Evolutionary conservation across 176 grass and related monocot genomes (phyloP), one percentile per base, ranked within the genome.

Genomic region (Triticum urartu): DNA sequence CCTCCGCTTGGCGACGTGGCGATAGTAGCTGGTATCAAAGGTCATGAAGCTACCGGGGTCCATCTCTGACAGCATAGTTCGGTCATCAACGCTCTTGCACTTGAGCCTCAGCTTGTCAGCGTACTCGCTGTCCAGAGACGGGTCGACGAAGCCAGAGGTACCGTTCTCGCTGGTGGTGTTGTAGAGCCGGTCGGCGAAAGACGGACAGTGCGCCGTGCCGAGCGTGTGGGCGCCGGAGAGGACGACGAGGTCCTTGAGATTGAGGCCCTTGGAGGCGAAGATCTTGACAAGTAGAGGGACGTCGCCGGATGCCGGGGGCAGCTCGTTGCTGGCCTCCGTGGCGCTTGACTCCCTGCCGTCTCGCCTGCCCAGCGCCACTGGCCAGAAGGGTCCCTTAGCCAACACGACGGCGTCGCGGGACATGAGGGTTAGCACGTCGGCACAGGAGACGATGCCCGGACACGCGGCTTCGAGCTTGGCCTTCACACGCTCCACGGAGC

Each of bases 401-500:
- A 74, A 5, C 6, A 74, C 71, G 22, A 74, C 71, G 6, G 71
- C 71, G 22, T 74, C 71, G 40, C 71, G 71, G 22, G 71, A 45
- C 40, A 74, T 74, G 40, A 74, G 71, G 12, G 68, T 70, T 9
- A 70, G 68, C 18, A 70, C 34, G 68, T 70, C 68, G 34, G 68
- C 68, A 18, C 68, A 74, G 71, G 71, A 47, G 71, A 74, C 71
- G 40, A 47, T 12, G 12, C 39, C 71, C 0, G 71, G 71, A 2
- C 71, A 74, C 5, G 85, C 82, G 17, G 73, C 86, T 50, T 96
- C 91, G 7, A 96, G 25, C 72, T 66, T 88, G 34, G 85, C 90
- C 85, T 95, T 95, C 35, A 92, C 94, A 1, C 83, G 74, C 7
- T 96, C 91, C 13, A 96, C 90, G 14, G 90, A 90, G 5, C 88